Percentiles rank a stretch among this genome's conserved stretches.
These are phyloP conservation scores for Podaxis carcinomalis DNA, from an alignment of 768 basidiomycete genomes.

Conservation along the genomic window DNA sequence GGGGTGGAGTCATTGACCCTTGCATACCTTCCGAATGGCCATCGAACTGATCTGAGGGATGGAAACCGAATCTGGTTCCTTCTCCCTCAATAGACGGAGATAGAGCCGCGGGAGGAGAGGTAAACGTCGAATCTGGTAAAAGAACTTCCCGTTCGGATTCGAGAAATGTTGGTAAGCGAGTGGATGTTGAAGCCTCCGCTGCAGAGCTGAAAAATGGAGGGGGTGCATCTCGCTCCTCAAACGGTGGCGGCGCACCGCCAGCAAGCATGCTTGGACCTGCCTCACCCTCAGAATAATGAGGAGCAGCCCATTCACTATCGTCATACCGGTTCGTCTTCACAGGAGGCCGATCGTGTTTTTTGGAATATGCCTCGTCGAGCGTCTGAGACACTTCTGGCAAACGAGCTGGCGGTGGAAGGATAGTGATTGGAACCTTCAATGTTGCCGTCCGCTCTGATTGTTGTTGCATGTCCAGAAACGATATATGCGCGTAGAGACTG, in stretches of 20 bases:
- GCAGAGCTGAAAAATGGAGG: slow-evolving; percentile 55
- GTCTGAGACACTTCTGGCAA: slow-evolving; percentile 73
- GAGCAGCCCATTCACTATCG: slow-evolving; percentile 56
- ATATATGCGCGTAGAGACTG: slow-evolving; percentile 64
- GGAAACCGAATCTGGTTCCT: slow-evolving; percentile 75
- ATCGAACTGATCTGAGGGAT: slow-evolving; percentile 70
- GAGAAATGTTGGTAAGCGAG: slow-evolving; percentile 65
- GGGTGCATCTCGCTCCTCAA: slow-evolving; percentile 79
- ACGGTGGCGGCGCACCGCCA: slow-evolving; percentile 71
- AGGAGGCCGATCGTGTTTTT: slow-evolving; percentile 85
- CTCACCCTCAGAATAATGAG: slow-evolving; percentile 65
- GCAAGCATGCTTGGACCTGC: slow-evolving; percentile 74
- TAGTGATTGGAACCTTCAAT: slow-evolving; percentile 62
- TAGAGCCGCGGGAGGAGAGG: slow-evolving; percentile 26
- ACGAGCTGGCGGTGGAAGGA: slow-evolving; percentile 74
- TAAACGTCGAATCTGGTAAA: slow-evolving; percentile 34
- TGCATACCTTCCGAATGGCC: slow-evolving; percentile 71
- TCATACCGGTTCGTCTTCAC: slow-evolving; percentile 64
- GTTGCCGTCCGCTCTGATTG: slow-evolving; percentile 66
- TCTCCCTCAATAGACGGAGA: slow-evolving; percentile 56
- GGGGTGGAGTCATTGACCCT: slow-evolving; percentile 66
- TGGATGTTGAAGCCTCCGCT: slow-evolving; percentile 55
- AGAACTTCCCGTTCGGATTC: slow-evolving; percentile 79
- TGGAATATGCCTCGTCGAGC: slow-evolving; percentile 73
- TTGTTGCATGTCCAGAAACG: slow-evolving; percentile 69